These are phyloP conservation scores for Parsonsia alboflavescens DNA, from an alignment of 257 asterid genomes.

Conservation along the genomic window DNA sequence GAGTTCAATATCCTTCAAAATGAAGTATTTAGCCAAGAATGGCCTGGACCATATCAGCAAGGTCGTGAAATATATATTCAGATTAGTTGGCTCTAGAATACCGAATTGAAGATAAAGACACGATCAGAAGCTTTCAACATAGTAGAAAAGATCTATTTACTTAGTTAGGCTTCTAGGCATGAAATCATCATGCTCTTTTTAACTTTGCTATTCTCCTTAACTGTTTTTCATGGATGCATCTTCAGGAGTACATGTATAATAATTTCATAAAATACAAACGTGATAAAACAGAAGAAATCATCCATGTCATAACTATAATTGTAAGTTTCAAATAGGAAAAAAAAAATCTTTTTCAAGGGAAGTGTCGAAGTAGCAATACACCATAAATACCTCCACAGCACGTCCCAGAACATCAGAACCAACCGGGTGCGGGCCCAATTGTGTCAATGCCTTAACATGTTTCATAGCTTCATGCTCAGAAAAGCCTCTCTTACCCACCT, in stretches of 20 bases:
- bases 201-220: not conserved
- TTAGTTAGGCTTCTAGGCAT: not conserved
- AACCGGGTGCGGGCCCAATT: conserved; percentile 86
- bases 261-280: not conserved
- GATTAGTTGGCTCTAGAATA: not conserved
- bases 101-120: not conserved
- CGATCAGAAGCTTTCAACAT: not conserved
- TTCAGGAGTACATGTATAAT: not conserved
- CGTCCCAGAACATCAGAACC: conserved; percentile 66
- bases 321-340: not conserved
- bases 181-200: not conserved
- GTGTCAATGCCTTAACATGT: conserved; percentile 67
- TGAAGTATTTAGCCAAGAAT: not conserved
- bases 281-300: not conserved
- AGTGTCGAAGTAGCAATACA: not conserved
- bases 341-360: not conserved
- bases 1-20: not conserved
- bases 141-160: not conserved
- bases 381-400: conserved; percentile 61
- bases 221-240: not conserved
- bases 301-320: not conserved
- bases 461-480: conserved; percentile 82
- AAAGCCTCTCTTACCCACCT: conserved; percentile 87
- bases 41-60: not conserved
- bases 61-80: not conserved